Evolutionary conservation across 768 basidiomycete genomes (phyloP).

Genomic region (Pleurotus cornucopiae): DNA sequence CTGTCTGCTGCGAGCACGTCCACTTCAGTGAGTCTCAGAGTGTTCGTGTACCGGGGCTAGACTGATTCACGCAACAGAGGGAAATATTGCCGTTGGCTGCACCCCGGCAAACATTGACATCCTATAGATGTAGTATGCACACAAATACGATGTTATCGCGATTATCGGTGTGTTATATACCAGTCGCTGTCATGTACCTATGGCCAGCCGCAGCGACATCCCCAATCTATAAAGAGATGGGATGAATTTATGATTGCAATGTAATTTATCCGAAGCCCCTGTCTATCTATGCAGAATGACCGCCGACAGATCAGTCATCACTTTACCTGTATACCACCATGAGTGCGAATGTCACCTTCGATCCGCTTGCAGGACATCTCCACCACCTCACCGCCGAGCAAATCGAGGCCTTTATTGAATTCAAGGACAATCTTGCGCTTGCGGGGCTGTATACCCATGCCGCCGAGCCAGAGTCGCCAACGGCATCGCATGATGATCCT

Average conservation of each 20-base stretch:
- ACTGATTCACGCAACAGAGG: neutral
- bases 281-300: too few species aligned
- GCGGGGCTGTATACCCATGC: conserved; percentile 49
- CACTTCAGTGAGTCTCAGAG: conserved; percentile 3
- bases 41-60: too few species aligned
- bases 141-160: too few species aligned
- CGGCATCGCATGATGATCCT: conserved; percentile 58
- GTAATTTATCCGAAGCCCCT: too few species aligned
- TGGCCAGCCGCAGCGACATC: too few species aligned
- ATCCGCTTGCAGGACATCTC: conserved; percentile 40
- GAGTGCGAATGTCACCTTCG: neutral
- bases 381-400: conserved; percentile 51
- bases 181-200: too few species aligned
- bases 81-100: neutral
- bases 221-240: too few species aligned
- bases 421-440: conserved; percentile 48
- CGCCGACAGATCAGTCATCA: too few species aligned
- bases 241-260: too few species aligned
- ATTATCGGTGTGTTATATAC: too few species aligned
- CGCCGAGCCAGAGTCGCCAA: conserved; percentile 15
- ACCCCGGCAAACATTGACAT: neutral
- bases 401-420: conserved; percentile 40
- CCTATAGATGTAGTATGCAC: neutral
- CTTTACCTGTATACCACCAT: too few species aligned
- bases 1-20: conserved; percentile 4